Base-by-base conservation (phyloP, 1,284 basidiomycete species). In the Ustilago nuda region DNA sequence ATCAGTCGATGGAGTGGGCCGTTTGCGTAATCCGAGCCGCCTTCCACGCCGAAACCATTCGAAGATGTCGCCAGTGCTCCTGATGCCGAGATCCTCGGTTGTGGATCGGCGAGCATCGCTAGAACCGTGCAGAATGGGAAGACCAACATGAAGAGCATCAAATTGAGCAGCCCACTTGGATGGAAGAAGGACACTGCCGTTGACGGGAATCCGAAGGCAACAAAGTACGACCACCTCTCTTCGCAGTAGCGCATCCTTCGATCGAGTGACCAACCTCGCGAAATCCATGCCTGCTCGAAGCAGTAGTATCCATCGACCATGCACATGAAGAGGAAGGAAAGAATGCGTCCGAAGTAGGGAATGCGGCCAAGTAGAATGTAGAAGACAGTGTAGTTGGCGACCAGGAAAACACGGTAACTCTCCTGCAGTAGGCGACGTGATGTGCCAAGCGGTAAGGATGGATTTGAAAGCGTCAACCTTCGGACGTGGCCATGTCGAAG, bases 221-320 rank as follows among this genome's bases (percentile, higher is more conserved):
- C 61, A 65, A 85, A 78, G 72, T 84, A 85, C 51, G 81, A 78
- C 84, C 84, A 85, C 15, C 84, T 61, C 39, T 74, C 76, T 61
- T 85, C 84, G 62, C 80, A 79, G 66, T 80, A 85, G n/a, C 83
- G 73, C 74, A 84, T 75, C n/a, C 84, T 65, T 15, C 72, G 64
- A 17, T 70, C 72, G n/a, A 79, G 63, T 33, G 64, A 72, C 63
- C 70, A 77, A 15, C 84, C 84, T 35, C 82, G 74, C 9, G 80
- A 81, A 51, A 75, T 72, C 83, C 84, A 84, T 3, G 78, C 78
- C 41, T 81, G 82, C 61, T 85, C 84, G 52, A 84, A 85, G 74
- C 84, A 85, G 78, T 85, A 85, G 66, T 80, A 85, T 33, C 80
- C 83, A 54, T 85, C 84, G 43, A 85, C 76, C 30, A 85, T 65